These are phyloP conservation scores for Plenodomus biglobosus DNA, from an alignment of 2,329 filamentous ascomycete species.

Conservation along the genomic window DNA sequence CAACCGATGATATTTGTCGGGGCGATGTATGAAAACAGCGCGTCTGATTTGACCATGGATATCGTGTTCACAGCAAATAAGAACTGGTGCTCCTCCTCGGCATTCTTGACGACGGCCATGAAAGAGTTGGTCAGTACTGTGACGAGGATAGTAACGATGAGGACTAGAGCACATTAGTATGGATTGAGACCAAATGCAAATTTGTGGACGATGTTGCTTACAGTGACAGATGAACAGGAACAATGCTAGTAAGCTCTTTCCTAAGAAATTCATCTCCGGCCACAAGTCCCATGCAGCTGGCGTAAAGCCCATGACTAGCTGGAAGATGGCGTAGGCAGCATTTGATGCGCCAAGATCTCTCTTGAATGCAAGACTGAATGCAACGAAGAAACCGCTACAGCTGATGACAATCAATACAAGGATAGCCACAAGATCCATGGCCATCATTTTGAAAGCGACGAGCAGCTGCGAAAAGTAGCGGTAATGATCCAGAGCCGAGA, in stretches of 20 bases:
- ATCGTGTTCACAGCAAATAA: slow-evolving; percentile 96
- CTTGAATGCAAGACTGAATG: slow-evolving; percentile 80
- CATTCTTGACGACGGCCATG: slow-evolving; percentile 91
- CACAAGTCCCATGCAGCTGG: slow-evolving; percentile 90
- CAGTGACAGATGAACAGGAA: slow-evolving; percentile 93
- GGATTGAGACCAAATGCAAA: background rate
- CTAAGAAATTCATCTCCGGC: slow-evolving; percentile 79
- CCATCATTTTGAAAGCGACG: slow-evolving; percentile 94
- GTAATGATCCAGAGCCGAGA: slow-evolving; percentile 91
- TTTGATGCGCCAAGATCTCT: slow-evolving; percentile 68
- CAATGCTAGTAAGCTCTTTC: slow-evolving; percentile 71
- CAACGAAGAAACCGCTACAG: slow-evolving; percentile 94
- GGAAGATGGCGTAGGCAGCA: slow-evolving; percentile 88
- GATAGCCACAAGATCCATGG: slow-evolving; percentile 81
- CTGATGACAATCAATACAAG: slow-evolving; percentile 81
- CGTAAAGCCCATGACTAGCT: slow-evolving; percentile 94
- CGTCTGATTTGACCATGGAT: slow-evolving; percentile 98
- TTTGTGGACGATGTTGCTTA: background rate
- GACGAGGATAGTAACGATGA: slow-evolving; percentile 90
- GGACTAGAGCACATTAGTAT: slow-evolving; percentile 46
- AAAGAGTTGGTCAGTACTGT: slow-evolving; percentile 97
- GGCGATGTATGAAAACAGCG: slow-evolving; percentile 89
- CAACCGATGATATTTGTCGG: slow-evolving; percentile 91
- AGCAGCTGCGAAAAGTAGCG: slow-evolving; percentile 94
- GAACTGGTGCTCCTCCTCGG: slow-evolving; percentile 88